Base-by-base conservation (phyloP, 164 flowering plant species). In the Macadamia tetraphylla region DNA sequence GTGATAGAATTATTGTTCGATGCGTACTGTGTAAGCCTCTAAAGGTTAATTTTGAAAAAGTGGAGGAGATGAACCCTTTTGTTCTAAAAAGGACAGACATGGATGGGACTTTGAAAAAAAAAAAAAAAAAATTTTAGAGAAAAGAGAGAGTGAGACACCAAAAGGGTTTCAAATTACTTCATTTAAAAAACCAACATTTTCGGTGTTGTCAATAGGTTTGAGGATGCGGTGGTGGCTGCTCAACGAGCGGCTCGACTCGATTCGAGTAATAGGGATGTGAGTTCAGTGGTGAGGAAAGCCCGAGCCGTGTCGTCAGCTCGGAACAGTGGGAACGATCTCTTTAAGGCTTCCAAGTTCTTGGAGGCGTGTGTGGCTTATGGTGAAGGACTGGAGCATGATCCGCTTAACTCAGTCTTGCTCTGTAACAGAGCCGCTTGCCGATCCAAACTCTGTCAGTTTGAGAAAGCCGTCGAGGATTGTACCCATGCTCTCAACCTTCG, bases 401-500 rank as follows among this genome's bases (percentile, higher is more conserved):
- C 91, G 6, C 64, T 75, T 73, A 94, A 92, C 80, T 80, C 98
- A 14, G 73, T 89, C 30, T 74, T 94, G 73, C 77, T 90, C 14
- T 90, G 95, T 68, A 92, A 94, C 77, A 75, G 96, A 60, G 97
- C 96, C 1, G 87, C 98, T 29, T 90, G 94, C 68, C 76, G 86
- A 6, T 80, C 76, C 13, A 90, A 87, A 76, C 85, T 87, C 6
- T 82, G 89, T 10, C 96, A 86, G 43, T 90, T 73, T 49, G 98
- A 92, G 73, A 87, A 83, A 64, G 95, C 96, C 17, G 57, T 88
- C 0, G 96, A 94, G 48, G 97, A 92, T 69, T 92, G 97, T 78
- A 79, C 74, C 1, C 65, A 64, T 5, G 96, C 97, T 10, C 88
- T 94, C 23, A 65, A 17, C 8, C 62, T 86, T 0, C 84, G 82